phyloP scores from a whole-genome alignment of 2,329 filamentous ascomycete species.

The Colletotrichum navitas region DNA sequence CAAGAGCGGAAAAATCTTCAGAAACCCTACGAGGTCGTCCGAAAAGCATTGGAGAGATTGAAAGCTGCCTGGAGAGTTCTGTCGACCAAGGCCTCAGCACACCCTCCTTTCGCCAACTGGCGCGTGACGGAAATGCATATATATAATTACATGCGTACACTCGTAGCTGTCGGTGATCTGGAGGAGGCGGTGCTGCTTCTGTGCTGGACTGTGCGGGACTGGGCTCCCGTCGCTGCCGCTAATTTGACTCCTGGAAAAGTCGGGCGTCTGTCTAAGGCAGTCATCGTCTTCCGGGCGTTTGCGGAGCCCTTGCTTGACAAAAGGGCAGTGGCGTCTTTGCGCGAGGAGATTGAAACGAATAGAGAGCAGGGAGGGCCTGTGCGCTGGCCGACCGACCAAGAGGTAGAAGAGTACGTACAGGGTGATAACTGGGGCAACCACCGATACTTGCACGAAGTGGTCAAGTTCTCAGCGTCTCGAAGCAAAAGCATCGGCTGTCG shows the following conservation, averaged over 20 bases:
- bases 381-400: conserved; percentile 56
- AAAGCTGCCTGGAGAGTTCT: conserved; percentile 28
- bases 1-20: not conserved
- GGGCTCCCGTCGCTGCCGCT: conserved; percentile 52
- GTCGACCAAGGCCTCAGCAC: conserved; percentile 6
- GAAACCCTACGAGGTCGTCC: not conserved
- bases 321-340: conserved; percentile 46
- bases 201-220: conserved; percentile 69
- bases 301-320: conserved; percentile 57
- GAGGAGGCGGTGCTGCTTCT: conserved; percentile 69
- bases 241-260: conserved; percentile 51
- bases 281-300: conserved; percentile 64
- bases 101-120: not conserved
- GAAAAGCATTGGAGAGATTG: conserved; percentile 13
- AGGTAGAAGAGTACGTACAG: conserved; percentile 52
- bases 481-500: not conserved
- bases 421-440: conserved; percentile 31
- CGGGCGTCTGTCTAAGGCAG: conserved; percentile 49
- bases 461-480: conserved; percentile 1
- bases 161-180: conserved; percentile 72
- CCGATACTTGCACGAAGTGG: conserved; percentile 22
- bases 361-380: conserved; percentile 28
- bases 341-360: conserved; percentile 49
- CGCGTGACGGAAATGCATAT: conserved; percentile 56
- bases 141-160: conserved; percentile 70